Percentiles rank a stretch among this genome's conserved stretches.
Conservation (phyloP, 345 rosid species). For the Noccaea caerulescens region DNA sequence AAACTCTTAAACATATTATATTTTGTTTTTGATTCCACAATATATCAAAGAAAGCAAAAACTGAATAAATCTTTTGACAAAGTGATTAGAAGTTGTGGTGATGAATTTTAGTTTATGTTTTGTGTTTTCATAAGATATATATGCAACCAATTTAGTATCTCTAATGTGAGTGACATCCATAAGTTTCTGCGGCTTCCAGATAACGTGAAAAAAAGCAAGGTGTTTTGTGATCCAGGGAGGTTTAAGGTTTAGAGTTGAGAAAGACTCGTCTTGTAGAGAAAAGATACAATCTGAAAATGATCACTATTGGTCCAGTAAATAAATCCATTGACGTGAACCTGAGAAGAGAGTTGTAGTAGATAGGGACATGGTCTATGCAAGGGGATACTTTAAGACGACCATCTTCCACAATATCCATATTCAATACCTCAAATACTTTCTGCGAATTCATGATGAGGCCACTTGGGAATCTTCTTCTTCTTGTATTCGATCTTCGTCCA, state of each 20-base stretch:
- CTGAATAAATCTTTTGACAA: too few species aligned
- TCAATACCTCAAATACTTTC: neutral
- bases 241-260: neutral
- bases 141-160: too few species aligned
- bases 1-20: too few species aligned
- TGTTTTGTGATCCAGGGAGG: too few species aligned
- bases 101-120: too few species aligned
- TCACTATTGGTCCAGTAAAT: conserved; percentile 15
- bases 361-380: neutral
- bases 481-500: neutral
- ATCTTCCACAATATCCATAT: neutral
- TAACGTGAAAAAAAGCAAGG: too few species aligned
- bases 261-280: conserved; percentile 11
- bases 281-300: neutral
- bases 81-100: too few species aligned
- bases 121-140: too few species aligned
- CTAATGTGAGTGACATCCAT: too few species aligned
- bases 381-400: conserved; percentile 6
- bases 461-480: neutral
- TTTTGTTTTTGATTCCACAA: too few species aligned
- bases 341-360: conserved; percentile 21
- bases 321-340: neutral
- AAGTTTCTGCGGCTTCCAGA: too few species aligned
- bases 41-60: too few species aligned
- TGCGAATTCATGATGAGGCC: neutral